Conservation (phyloP, 371 early-diverging fungal species). For the Entomophthora muscae region DNA sequence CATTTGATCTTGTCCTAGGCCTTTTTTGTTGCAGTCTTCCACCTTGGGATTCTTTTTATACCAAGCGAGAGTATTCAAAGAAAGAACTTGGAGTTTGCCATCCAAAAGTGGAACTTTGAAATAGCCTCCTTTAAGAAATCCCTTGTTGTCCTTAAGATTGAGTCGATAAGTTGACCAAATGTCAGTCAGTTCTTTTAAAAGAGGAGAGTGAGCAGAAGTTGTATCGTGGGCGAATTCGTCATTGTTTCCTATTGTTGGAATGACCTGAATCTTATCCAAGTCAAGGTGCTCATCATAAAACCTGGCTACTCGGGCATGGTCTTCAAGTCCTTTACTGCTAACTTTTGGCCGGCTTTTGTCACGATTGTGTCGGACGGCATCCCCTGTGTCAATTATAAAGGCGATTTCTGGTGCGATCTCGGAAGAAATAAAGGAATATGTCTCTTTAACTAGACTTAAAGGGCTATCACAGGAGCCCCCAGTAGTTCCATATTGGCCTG, state of each 20-base stretch:
- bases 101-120: conserved; percentile 9
- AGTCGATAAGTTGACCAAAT: conserved; percentile 1
- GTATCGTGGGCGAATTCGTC: conserved; percentile 18
- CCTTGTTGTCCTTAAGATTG: not conserved
- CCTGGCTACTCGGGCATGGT: conserved; percentile 16
- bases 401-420: conserved; percentile 15
- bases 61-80: conserved; percentile 16
- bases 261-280: conserved; percentile 13
- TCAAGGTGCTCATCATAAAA: conserved; percentile 17
- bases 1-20: conserved; percentile 9
- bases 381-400: conserved; percentile 29
- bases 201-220: not conserved
- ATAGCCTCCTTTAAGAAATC: conserved; percentile 10
- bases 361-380: conserved; percentile 24
- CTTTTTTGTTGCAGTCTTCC: conserved; percentile 14
- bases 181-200: not conserved
- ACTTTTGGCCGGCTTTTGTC: conserved; percentile 16
- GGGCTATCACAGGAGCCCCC: conserved; percentile 6
- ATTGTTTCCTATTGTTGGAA: conserved; percentile 29
- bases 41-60: conserved; percentile 7
- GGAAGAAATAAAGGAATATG: not conserved
- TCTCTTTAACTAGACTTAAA: not conserved
- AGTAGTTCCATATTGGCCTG: not conserved
- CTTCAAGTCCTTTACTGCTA: conserved; percentile 13
- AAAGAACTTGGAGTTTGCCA: conserved; percentile 11